Evolutionary conservation across 352 stramenopile genomes (phyloP), one percentile per base, ranked within the genome.

Genomic region (Phytopythium kandeliae): DNA sequence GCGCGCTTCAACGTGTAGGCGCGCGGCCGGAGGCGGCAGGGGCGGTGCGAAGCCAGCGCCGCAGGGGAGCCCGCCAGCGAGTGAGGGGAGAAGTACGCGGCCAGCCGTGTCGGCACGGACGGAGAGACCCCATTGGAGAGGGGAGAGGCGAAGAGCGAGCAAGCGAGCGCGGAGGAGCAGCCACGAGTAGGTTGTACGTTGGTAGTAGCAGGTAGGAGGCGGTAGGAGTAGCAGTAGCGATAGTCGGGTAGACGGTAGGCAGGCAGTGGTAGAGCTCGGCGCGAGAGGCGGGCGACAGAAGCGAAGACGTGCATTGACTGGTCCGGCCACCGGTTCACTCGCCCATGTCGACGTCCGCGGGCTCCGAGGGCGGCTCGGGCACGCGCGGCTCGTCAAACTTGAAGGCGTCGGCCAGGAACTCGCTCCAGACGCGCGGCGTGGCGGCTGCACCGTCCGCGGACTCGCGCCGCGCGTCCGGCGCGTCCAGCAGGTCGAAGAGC

Each of bases 1-100:
- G 78, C 73, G 42, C 79, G 85, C 48, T 95, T 93, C 64, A 88
- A 92, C 53, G 54, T 95, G 40, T 95, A 86, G 67, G 44, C 12
- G 28, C 11, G 13, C 21, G 36, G 25, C 16, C 25, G 25, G 26
- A 10, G 28, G 28, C 28, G 28, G 28, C n/a, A 31, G 28, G 16
- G 25, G n/a, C 31, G 46, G 34, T 34, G 46, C 46, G 46, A 52
- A 52, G 46, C 33, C 34, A 52, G 46, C 46, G 33, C 30, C 46
- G 31, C 41, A 34, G 8, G 25, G 19, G 38, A 31, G 45, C 15
- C 17, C 43, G 45, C 43, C 56, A 49, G 30, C 17, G 36, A 45
- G 26, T 43, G 36, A 25, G 26, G 42, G 34, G 24, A 35, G 26
- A 48, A n/a, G n/a, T n/a, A n/a, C n/a, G n/a, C n/a, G n/a, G n/a